These are phyloP conservation scores for Calonectria leucothoes DNA, from an alignment of 2,329 filamentous ascomycete species.

Conservation along the genomic window DNA sequence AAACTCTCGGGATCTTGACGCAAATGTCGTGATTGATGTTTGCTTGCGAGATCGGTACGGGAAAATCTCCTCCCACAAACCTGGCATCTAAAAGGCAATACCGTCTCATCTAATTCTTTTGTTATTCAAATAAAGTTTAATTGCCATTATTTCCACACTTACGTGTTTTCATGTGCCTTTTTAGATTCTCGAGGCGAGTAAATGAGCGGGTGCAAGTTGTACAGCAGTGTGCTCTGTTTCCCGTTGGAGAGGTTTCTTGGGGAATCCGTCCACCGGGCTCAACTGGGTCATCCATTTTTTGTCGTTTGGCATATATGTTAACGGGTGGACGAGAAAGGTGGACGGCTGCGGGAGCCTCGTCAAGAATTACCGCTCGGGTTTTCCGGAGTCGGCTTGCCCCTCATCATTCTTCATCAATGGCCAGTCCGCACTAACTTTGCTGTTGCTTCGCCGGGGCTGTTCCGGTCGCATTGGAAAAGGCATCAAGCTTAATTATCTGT, in stretches of 20 bases:
- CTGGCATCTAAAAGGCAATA: neutral
- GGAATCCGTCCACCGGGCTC: neutral
- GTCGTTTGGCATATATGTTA: neutral
- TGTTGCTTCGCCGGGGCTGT: neutral
- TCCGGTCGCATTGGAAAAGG: neutral
- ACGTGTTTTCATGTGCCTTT: conserved; percentile 4
- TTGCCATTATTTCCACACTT: neutral
- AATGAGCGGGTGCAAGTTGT: neutral
- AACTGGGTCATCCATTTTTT: neutral
- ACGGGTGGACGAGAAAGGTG: neutral
- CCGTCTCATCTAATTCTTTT: neutral
- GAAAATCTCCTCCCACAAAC: neutral
- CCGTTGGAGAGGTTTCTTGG: neutral
- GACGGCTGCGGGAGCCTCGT: neutral
- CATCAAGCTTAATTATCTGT: neutral
- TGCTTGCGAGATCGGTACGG: neutral
- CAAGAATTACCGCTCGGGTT: neutral
- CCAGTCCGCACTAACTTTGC: no score
- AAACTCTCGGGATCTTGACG: neutral
- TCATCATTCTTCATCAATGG: neutral
- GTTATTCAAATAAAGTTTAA: neutral
- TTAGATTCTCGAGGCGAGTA: conserved; percentile 7
- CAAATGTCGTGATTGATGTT: neutral
- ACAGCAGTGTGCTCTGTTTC: neutral
- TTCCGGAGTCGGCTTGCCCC: neutral